Evolutionary conservation across 2,329 filamentous ascomycete genomes (phyloP).

Genomic region (Chalaropsis thielavioides): DNA sequence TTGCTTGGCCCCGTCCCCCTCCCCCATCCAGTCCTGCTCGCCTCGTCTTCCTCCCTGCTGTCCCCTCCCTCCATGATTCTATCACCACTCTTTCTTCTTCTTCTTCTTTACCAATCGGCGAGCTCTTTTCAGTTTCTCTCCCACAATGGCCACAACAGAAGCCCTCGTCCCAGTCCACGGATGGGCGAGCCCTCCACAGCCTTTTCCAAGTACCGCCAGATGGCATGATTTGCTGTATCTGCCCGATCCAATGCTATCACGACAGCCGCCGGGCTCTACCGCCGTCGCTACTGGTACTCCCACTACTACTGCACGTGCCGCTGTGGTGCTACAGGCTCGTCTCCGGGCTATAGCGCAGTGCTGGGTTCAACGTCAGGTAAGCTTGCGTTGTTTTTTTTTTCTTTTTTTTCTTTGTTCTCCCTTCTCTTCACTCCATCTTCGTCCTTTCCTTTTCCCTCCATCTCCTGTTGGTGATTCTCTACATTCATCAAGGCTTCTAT

Average conservation of each 20-base stretch:
- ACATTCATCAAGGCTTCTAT: too few relatives aligned
- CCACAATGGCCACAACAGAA: slow-evolving; percentile 2
- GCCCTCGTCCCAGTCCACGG: neutral
- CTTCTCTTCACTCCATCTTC: neutral
- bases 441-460: neutral
- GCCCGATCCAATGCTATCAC: neutral
- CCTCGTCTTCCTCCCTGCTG: neutral
- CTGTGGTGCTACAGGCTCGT: neutral
- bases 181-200: neutral
- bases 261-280: neutral
- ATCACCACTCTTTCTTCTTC: neutral
- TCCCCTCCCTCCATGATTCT: neutral
- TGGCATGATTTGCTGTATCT: neutral
- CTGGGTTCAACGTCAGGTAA: neutral
- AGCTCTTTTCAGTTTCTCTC: neutral
- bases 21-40: neutral
- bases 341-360: neutral
- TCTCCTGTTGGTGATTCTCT: too few relatives aligned
- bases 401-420: neutral
- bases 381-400: neutral
- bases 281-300: neutral
- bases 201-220: neutral
- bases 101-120: neutral
- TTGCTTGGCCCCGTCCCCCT: too few relatives aligned
- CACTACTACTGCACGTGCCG: neutral